Evolutionary conservation across 2,329 filamentous ascomycete genomes (phyloP).

Genomic region (Penicillium sp.): DNA sequence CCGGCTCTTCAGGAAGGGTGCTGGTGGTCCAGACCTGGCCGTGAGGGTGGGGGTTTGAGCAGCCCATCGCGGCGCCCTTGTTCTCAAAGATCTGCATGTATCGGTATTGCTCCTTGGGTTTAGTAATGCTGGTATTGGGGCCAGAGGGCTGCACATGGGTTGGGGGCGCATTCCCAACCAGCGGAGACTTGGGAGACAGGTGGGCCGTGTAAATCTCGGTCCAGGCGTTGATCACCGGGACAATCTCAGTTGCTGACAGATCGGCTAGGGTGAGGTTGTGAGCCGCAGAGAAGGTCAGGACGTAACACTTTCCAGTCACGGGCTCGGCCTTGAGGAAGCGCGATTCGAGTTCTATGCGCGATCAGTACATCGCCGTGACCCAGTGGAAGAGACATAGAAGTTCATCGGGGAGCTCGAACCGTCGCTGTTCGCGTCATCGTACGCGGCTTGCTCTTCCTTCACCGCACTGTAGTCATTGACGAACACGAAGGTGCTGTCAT

Average conservation of each 20-base stretch:
- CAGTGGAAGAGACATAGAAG: not conserved
- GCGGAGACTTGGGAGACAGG: slow-evolving; percentile 64
- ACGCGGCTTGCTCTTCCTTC: slow-evolving; percentile 84
- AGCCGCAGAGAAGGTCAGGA: slow-evolving; percentile 84
- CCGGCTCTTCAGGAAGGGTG: slow-evolving; percentile 80
- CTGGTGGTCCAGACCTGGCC: slow-evolving; percentile 96
- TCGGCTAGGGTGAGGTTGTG: slow-evolving; percentile 93
- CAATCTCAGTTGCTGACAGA: slow-evolving; percentile 67
- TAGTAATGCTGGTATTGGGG: slow-evolving; percentile 40
- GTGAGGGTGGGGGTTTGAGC: slow-evolving; percentile 96
- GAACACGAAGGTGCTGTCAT: slow-evolving; percentile 83
- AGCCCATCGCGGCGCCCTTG: slow-evolving; percentile 96
- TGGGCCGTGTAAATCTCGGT: slow-evolving; percentile 82
- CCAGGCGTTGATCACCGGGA: slow-evolving; percentile 84
- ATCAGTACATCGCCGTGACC: slow-evolving; percentile 1
- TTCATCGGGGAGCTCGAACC: slow-evolving; percentile 35
- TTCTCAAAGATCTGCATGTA: slow-evolving; percentile 99
- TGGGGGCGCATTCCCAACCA: slow-evolving; percentile 45
- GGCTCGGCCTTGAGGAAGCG: slow-evolving; percentile 74
- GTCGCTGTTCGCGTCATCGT: slow-evolving; percentile 50
- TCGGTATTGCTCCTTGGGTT: slow-evolving; percentile 69
- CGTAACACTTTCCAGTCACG: slow-evolving; percentile 93
- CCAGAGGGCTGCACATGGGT: slow-evolving; percentile 45
- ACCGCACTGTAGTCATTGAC: slow-evolving; percentile 98
- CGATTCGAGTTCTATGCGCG: slow-evolving; percentile 58